phyloP scores from a whole-genome alignment of 345 rosid genomes.

The Lenwebbia sp. region DNA sequence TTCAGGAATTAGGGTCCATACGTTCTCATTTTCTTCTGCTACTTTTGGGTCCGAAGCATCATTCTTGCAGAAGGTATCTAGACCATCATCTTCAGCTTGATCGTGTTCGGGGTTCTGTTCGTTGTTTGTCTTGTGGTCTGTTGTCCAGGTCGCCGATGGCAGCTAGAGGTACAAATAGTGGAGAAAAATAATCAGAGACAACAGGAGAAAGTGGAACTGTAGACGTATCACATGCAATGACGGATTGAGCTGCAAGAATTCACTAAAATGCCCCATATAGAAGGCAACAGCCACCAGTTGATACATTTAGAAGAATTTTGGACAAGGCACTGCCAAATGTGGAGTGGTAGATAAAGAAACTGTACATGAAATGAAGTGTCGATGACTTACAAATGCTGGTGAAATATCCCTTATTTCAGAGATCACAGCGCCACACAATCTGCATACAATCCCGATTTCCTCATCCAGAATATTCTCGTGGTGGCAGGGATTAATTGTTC shows the following conservation, averaged over 20 bases:
- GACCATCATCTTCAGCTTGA: conserved; percentile 19
- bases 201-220: too few species aligned
- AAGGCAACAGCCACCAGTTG: not conserved
- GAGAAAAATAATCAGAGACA: not conserved
- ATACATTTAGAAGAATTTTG: not conserved
- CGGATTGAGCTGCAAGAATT: not conserved
- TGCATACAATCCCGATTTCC: conserved; percentile 73
- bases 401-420: conserved; percentile 68
- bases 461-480: conserved; percentile 61
- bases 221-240: not conserved
- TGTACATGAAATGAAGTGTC: not conserved
- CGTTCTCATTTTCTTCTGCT: conserved; percentile 47
- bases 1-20: conserved; percentile 80
- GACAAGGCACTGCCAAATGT: not conserved
- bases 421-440: conserved; percentile 54
- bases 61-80: conserved; percentile 14
- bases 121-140: conserved; percentile 15
- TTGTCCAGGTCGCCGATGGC: conserved; percentile 25
- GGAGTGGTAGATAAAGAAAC: not conserved
- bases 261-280: not conserved
- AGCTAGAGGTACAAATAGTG: conserved; percentile 17
- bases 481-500: conserved; percentile 32
- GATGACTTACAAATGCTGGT: conserved; percentile 79
- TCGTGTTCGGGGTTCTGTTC: not conserved
- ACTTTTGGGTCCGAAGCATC: conserved; percentile 10